Evolutionary conservation across 805 yeast genomes (phyloP).

Genomic region (Zygosaccharomyces lentus): DNA sequence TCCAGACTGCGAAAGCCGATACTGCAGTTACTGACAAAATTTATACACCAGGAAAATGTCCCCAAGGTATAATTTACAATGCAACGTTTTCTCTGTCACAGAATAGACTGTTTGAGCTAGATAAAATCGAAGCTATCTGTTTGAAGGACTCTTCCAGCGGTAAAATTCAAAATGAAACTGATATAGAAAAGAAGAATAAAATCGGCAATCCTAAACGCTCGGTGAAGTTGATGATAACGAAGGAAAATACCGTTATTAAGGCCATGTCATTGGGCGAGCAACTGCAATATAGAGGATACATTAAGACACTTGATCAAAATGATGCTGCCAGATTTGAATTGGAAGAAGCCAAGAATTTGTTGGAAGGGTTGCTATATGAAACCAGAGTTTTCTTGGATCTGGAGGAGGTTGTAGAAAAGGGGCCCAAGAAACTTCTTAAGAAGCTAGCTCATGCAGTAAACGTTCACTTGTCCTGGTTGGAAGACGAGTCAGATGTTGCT

Average conservation of each 20-base stretch:
- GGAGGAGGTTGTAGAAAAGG: constrained; percentile 41
- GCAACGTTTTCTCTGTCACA: constrained; percentile 45
- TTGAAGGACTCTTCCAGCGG: constrained; percentile 26
- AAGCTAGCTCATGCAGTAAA: constrained; percentile 38
- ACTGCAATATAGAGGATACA: constrained; percentile 42
- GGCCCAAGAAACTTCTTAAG: constrained; percentile 40
- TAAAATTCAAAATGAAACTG: constrained; percentile 15
- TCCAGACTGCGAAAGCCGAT: constrained; percentile 17
- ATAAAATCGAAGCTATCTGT: constrained; percentile 46
- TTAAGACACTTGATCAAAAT: constrained; percentile 53
- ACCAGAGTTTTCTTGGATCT: constrained; percentile 58
- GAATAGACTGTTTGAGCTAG: constrained; percentile 48
- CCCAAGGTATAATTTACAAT: constrained; percentile 35
- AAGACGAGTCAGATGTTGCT: constrained; percentile 58
- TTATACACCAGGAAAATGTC: constrained; percentile 38
- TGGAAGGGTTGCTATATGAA: constrained; percentile 71
- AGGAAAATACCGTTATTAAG: constrained; percentile 39
- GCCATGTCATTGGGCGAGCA: constrained; percentile 50
- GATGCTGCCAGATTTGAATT: constrained; percentile 44
- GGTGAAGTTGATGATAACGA: constrained; percentile 20
- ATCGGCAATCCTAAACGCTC: constrained; percentile 1
- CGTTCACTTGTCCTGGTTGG: constrained; percentile 71
- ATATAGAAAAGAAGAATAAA: background rate
- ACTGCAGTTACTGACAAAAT: constrained; percentile 29
- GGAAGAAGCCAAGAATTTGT: constrained; percentile 58